Percentiles rank a stretch among this genome's conserved stretches.
These are phyloP conservation scores for Fusarium longipes DNA, from an alignment of 2,329 filamentous ascomycete genomes.

Conservation along the genomic window DNA sequence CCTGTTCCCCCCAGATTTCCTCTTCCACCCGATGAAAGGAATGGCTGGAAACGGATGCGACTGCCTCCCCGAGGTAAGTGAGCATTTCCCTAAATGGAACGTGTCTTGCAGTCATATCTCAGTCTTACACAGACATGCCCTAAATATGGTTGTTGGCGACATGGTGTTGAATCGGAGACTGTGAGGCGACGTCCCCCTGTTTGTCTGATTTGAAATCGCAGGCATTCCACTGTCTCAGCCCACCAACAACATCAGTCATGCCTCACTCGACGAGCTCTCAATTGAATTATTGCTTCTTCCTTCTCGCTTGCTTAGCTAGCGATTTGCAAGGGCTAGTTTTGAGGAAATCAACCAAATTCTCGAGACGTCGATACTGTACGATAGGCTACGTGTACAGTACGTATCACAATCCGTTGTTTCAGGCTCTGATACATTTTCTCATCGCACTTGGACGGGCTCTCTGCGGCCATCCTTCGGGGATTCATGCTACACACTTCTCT, in stretches of 20 bases:
- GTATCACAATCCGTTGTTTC: background rate
- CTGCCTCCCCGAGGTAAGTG: constrained; percentile 4
- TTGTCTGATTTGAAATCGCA: constrained; percentile 12
- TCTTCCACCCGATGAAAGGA: constrained; percentile 31
- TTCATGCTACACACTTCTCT: constrained; percentile 23
- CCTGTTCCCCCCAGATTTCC: constrained; percentile 16
- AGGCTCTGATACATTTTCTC: constrained; percentile 5
- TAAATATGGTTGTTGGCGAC: background rate
- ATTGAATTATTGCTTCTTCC: background rate
- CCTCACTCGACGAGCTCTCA: constrained; percentile 3
- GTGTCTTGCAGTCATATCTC: constrained; percentile 37
- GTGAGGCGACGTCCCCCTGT: constrained; percentile 10
- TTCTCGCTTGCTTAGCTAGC: background rate
- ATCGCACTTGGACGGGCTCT: constrained; percentile 10
- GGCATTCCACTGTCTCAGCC: constrained; percentile 36
- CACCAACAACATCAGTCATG: constrained; percentile 8
- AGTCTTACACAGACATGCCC: constrained; percentile 11
- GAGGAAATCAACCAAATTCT: background rate
- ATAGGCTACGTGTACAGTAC: background rate
- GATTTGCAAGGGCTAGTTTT: background rate
- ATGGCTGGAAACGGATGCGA: constrained; percentile 22
- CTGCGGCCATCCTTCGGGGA: constrained; percentile 35
- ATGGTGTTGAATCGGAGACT: constrained; percentile 1
- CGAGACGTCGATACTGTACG: background rate
- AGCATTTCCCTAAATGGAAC: constrained; percentile 6